Base-by-base conservation (phyloP, 2,329 filamentous ascomycete genomes). In the Clonostachys byssicola region DNA sequence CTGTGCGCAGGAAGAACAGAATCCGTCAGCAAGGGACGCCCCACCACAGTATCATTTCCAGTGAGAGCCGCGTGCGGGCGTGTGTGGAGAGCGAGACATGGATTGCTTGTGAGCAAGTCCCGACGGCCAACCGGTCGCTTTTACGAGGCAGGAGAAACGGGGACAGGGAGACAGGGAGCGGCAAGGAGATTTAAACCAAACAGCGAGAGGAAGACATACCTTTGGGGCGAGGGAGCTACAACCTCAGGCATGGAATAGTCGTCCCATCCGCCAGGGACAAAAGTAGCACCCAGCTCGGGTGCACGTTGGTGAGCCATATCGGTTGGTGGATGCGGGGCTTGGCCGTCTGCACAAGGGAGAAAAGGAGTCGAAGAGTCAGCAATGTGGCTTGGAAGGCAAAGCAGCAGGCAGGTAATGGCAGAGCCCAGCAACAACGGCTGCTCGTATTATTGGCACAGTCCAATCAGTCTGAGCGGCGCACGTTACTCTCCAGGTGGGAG, bases 161-260 rank as follows among this genome's bases (percentile, higher is more conserved):
- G 49, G 56, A 57, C 52, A 53, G 59, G 54, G 49, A 42, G 49
- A 54, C 14, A 39, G 36, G 36, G 36, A 39, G 36, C 36, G 36
- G 36, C 12, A 39, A 39, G 12, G 36, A 30, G 23, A 30, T 30
- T 30, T 30, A 30, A 51, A 52, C 45, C 51, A 57, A 52, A 51
- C 51, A 52, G 16, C 33, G 35, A 49, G 35, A 48, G 20, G 47
- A 48, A 52, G 43, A 66, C 75, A 58, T 60, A 81, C 78, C 78
- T 73, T 65, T 81, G 78, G 54, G 78, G 78, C 43, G 74, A 64
- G 49, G 78, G 78, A 49, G 78, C 77, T 52, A 80, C 63, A 52
- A 82, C 78, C 59, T 81, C 77, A 51, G 78, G 78, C 75, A 81
- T 77, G 60, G 77, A 80, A 58, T 78, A 82, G 61, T 82, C 78